These are phyloP conservation scores for Cladophialophora exuberans DNA, from an alignment of 2,329 filamentous ascomycete species.

Conservation along the genomic window DNA sequence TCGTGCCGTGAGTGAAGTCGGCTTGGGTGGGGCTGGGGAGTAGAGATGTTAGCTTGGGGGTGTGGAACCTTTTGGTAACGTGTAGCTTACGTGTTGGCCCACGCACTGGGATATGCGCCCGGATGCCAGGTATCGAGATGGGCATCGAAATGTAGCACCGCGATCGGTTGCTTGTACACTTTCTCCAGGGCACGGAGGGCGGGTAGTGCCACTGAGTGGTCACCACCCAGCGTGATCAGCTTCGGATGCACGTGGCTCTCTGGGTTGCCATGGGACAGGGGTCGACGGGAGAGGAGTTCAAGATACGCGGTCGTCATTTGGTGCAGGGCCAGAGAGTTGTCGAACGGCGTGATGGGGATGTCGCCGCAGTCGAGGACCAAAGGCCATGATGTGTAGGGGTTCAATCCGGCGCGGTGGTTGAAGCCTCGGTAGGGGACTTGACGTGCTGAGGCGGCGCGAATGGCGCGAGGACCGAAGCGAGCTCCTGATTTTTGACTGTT, in stretches of 20 bases:
- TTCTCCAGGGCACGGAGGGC: constrained; percentile 68
- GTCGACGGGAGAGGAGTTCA: constrained; percentile 62
- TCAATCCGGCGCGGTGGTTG: constrained; percentile 80
- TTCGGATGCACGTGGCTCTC: constrained; percentile 44
- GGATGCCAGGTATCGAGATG: constrained; percentile 89
- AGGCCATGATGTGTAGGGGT: constrained; percentile 81
- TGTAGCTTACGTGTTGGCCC: constrained; percentile 53
- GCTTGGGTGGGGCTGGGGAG: constrained; percentile 59
- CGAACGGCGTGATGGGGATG: constrained; percentile 82
- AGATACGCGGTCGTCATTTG: constrained; percentile 84
- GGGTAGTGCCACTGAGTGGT: constrained; percentile 72
- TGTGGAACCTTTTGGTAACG: too few relatives aligned
- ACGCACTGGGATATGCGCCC: constrained; percentile 73
- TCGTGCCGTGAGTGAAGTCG: constrained; percentile 84
- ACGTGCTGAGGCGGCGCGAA: constrained; percentile 78
- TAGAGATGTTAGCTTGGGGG: too few relatives aligned
- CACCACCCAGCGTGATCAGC: constrained; percentile 72
- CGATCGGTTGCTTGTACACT: constrained; percentile 64
- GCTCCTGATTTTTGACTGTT: constrained; percentile 50
- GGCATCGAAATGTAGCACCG: constrained; percentile 75
- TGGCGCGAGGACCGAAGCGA: constrained; percentile 84
- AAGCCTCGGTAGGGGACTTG: constrained; percentile 80
- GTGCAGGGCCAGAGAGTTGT: constrained; percentile 76
- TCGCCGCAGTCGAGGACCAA: constrained; percentile 86
- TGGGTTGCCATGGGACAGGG: constrained; percentile 39